Conservation (phyloP, 2,329 filamentous ascomycete genomes). For the Calcarisporium arbuscula region DNA sequence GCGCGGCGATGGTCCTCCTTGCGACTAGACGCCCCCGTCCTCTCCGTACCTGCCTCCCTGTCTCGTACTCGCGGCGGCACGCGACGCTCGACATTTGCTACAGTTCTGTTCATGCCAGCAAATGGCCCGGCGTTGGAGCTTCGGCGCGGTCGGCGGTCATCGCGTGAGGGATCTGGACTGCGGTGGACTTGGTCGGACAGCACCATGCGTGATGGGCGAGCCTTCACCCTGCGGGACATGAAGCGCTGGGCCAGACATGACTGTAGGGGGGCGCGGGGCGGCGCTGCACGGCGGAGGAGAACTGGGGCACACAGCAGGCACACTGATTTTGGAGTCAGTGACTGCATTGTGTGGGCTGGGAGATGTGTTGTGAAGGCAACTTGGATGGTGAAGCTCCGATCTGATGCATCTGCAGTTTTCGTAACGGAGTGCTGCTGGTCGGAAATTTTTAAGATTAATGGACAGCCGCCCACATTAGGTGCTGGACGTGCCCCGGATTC, state of each 20-base stretch:
- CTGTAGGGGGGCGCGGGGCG: constrained; percentile 14
- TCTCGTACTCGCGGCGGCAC: constrained; percentile 12
- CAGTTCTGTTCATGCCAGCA: constrained; percentile 49
- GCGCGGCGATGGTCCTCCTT: constrained; percentile 28
- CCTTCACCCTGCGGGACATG: constrained; percentile 26
- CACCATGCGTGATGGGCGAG: constrained; percentile 50
- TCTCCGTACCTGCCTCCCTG: too few species aligned
- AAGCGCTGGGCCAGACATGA: constrained; percentile 29
- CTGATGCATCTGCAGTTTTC: too few species aligned
- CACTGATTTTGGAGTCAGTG: constrained; percentile 11
- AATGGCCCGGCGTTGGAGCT: constrained; percentile 42
- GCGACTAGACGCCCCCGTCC: constrained; percentile 13
- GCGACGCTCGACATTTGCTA: constrained; percentile 31
- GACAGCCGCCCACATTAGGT: too few species aligned
- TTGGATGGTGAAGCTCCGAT: background rate
- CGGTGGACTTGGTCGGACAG: constrained; percentile 48
- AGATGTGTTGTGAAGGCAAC: background rate
- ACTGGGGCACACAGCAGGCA: constrained; percentile 14
- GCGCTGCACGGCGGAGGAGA: constrained; percentile 8
- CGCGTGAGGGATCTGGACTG: constrained; percentile 24
- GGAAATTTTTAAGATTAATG: too few species aligned
- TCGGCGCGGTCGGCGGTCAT: constrained; percentile 29
- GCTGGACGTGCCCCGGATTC: too few species aligned
- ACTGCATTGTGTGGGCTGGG: constrained; percentile 2
- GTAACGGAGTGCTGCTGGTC: too few species aligned